Evolutionary conservation across 2,329 filamentous ascomycete genomes (phyloP).

Genomic region (Coniochaeta prunicola): DNA sequence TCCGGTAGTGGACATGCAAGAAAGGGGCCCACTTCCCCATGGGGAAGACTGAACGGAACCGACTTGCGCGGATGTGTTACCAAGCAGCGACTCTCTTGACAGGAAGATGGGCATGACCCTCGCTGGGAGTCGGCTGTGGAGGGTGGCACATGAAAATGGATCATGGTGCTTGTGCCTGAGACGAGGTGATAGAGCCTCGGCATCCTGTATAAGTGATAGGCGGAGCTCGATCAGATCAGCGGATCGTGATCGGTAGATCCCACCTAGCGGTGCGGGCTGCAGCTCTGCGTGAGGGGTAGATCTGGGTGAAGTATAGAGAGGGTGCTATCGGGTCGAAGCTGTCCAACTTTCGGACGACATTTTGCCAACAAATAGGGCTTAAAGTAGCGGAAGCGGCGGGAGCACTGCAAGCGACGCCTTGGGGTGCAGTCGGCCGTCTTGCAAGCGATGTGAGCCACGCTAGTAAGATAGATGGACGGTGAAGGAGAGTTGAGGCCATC

Average conservation of each 20-base stretch:
- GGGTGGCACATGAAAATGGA: not conserved
- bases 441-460: not conserved
- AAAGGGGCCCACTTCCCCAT: not conserved
- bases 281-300: constrained; percentile 1
- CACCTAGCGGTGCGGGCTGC: not conserved
- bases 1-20: not conserved
- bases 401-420: not conserved
- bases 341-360: not conserved
- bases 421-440: not conserved
- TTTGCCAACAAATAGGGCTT: not conserved
- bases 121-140: not conserved
- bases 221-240: not conserved
- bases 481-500: not conserved
- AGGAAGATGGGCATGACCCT: not conserved
- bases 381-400: not conserved
- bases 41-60: not conserved
- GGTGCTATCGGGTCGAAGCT: not conserved
- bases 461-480: not conserved
- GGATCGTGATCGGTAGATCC: constrained; percentile 1
- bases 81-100: not conserved
- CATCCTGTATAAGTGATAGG: not conserved
- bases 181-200: not conserved
- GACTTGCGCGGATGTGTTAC: not conserved
- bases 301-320: not conserved
- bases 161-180: not conserved